Evolutionary conservation across 495 filamentous ascomycete species (phyloP).

Genomic region (Penicillium lagena): DNA sequence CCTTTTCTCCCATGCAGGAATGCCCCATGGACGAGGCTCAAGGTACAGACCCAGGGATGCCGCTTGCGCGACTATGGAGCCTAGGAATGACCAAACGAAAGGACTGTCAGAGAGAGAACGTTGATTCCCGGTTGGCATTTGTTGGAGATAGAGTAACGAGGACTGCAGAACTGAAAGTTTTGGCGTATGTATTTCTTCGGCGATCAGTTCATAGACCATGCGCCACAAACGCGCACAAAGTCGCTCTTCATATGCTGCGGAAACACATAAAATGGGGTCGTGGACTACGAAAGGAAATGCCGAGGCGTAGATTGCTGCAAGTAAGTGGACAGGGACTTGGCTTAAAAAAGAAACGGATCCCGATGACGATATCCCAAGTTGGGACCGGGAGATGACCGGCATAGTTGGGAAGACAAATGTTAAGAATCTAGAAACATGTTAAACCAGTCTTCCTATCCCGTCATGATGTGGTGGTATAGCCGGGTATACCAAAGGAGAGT

Average conservation of each 20-base stretch:
- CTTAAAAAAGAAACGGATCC: not conserved
- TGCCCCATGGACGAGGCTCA: conserved; percentile 72
- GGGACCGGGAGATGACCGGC: conserved; percentile 9
- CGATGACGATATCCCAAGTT: too few relatives aligned
- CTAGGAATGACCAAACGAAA: conserved; percentile 15
- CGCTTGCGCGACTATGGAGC: conserved; percentile 8
- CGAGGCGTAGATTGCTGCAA: conserved; percentile 16
- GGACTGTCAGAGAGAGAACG: conserved; percentile 13
- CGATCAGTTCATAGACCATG: conserved; percentile 5
- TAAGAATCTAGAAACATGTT: conserved; percentile 4
- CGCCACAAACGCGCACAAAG: conserved; percentile 7
- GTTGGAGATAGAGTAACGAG: conserved; percentile 12
- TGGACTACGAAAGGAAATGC: conserved; percentile 12
- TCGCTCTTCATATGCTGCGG: conserved; percentile 1
- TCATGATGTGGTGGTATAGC: too few relatives aligned
- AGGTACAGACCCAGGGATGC: conserved; percentile 62
- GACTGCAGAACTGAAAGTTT: conserved; percentile 12
- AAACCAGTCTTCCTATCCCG: not conserved
- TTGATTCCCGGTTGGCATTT: conserved; percentile 2
- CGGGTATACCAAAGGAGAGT: not conserved
- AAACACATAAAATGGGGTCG: conserved; percentile 9
- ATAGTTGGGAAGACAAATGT: conserved; percentile 10
- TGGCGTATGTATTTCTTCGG: conserved; percentile 13
- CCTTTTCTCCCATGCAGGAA: conserved; percentile 73
- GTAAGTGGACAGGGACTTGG: conserved; percentile 8